Conservation (phyloP, 202 grass and related monocot species). For the Carex sylvatica region DNA sequence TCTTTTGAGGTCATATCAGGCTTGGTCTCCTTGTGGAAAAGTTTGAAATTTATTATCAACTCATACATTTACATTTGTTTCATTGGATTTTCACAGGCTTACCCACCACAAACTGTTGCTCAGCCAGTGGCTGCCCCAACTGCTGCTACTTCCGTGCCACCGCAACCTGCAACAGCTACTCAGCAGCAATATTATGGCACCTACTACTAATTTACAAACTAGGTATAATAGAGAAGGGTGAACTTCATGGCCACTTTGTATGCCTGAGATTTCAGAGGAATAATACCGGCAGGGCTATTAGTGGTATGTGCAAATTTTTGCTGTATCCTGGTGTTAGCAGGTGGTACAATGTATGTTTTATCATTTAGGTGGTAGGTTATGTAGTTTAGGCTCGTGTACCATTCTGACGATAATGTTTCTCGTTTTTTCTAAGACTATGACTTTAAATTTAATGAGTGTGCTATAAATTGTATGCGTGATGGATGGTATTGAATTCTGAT, state of each 20-base stretch:
- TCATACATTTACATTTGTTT: not conserved
- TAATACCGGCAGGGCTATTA: not conserved
- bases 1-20: not conserved
- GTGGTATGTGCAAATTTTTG: not conserved
- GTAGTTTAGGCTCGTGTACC: slow-evolving; percentile 2
- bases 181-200: slow-evolving; percentile 61
- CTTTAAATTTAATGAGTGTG: not conserved
- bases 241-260: not conserved
- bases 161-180: slow-evolving; percentile 51
- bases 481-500: not conserved
- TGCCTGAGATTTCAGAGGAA: not conserved
- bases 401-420: not conserved
- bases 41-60: not conserved
- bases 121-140: slow-evolving; percentile 39
- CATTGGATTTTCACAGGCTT: slow-evolving; percentile 32
- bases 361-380: not conserved
- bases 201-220: slow-evolving; percentile 41
- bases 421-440: not conserved
- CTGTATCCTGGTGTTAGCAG: not conserved
- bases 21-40: not conserved
- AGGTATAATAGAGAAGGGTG: not conserved
- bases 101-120: slow-evolving; percentile 54
- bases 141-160: slow-evolving; percentile 39
- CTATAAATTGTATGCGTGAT: not conserved
- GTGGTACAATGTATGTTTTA: not conserved